Conservation (phyloP, 495 filamentous ascomycete species). For the Saxispiralis lemnorum region DNA sequence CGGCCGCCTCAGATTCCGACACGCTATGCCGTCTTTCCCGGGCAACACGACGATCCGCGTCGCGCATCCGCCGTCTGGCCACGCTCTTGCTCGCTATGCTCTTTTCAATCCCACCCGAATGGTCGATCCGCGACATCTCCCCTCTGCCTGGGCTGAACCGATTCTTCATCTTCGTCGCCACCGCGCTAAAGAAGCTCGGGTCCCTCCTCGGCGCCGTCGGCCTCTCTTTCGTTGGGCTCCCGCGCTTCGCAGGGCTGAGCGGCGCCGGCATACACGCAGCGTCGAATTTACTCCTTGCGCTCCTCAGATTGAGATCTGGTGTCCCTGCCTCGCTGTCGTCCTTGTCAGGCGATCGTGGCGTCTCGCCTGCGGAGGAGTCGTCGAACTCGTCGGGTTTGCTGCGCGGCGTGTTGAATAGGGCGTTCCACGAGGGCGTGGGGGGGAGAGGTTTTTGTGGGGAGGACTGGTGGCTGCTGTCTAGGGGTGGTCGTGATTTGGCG, state of each 20-base stretch:
- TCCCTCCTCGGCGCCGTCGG: slow-evolving; percentile 16
- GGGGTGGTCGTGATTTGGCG: slow-evolving; percentile 3
- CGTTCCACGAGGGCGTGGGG: slow-evolving; percentile 37
- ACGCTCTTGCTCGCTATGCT: slow-evolving; percentile 32
- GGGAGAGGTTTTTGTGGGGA: slow-evolving; percentile 30
- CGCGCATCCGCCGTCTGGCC: slow-evolving; percentile 26
- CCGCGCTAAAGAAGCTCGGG: slow-evolving; percentile 28
- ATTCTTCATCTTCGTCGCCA: slow-evolving; percentile 24
- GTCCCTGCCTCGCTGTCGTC: slow-evolving; percentile 48
- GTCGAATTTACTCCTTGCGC: slow-evolving; percentile 21
- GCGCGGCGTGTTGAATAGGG: slow-evolving; percentile 64
- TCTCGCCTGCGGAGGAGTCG: slow-evolving; percentile 61
- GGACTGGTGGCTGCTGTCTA: slow-evolving; percentile 30
- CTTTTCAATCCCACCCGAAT: slow-evolving; percentile 34
- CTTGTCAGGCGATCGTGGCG: slow-evolving; percentile 49
- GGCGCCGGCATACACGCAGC: slow-evolving; percentile 23
- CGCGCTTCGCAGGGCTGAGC: not conserved
- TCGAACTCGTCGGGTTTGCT: slow-evolving; percentile 56
- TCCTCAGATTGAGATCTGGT: slow-evolving; percentile 33
- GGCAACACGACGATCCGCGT: slow-evolving; percentile 24
- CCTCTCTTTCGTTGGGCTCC: slow-evolving; percentile 9
- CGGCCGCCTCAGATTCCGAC: slow-evolving; percentile 27
- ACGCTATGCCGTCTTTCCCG: slow-evolving; percentile 10
- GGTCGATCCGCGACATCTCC: slow-evolving; percentile 37
- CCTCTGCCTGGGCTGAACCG: slow-evolving; percentile 34